These are phyloP conservation scores for Naematelia encephala DNA, from an alignment of 768 basidiomycete genomes.

Conservation along the genomic window DNA sequence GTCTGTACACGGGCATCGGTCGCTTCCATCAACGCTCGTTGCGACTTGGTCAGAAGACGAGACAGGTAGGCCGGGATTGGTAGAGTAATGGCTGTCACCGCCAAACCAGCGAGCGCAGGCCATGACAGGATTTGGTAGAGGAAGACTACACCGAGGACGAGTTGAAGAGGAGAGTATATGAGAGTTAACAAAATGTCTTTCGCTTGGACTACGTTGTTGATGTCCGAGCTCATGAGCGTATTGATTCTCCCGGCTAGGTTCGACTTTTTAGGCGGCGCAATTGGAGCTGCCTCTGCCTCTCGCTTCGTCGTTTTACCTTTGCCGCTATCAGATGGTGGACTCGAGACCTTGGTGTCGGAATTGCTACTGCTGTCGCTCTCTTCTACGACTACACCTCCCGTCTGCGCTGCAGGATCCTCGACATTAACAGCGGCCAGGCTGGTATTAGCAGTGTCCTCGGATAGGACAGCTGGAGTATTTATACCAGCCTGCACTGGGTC, in stretches of 20 bases:
- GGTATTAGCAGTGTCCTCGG: background rate
- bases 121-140: conserved; percentile 57
- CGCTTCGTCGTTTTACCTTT: background rate
- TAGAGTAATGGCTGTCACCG: conserved; percentile 56
- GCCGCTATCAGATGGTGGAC: background rate
- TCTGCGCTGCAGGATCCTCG: conserved; percentile 8
- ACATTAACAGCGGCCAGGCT: background rate
- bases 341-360: background rate
- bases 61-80: conserved; percentile 62
- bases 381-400: background rate
- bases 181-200: conserved; percentile 50
- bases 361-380: conserved; percentile 1
- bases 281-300: background rate
- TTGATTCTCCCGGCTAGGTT: conserved; percentile 68
- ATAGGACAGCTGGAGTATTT: background rate
- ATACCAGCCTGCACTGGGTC: conserved; percentile 21
- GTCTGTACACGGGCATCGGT: conserved; percentile 63
- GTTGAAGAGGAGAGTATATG: conserved; percentile 54
- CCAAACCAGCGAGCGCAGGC: conserved; percentile 62
- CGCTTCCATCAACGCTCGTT: conserved; percentile 58
- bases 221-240: conserved; percentile 69
- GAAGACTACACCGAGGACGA: conserved; percentile 53
- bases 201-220: conserved; percentile 53
- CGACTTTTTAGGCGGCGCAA: conserved; percentile 14
- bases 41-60: conserved; percentile 56